Base-by-base conservation (phyloP, 192 early-diverging fungal species). In the Gonapodya prolifera region DNA sequence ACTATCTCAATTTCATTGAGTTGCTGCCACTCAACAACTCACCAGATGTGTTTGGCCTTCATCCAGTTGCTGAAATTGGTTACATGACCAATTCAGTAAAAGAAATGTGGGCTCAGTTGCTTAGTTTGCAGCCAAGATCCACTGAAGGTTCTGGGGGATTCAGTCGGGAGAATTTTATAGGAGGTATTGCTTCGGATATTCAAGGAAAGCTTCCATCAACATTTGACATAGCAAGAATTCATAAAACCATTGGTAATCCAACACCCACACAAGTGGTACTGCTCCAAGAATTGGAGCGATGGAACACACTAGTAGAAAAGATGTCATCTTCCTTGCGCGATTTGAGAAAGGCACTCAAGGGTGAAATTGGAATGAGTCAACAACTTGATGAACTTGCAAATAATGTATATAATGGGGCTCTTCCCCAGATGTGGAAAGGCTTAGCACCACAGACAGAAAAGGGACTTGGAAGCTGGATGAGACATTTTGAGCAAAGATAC, bases 51-150 rank as follows among this genome's bases (percentile, higher is more conserved):
- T 87, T 90, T 83, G 88, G 88, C 1, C 81, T 89, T 34, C 88
- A 89, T 78, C 87, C 88, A 1, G 88, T 88, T 78, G 88, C 88
- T 13, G 88, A 89, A 80, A 89, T 89, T 75, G 88, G 88, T 13
- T 89, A 89, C 69, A 79, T 89, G 2, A 89, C 87, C 0, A 86
- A 81, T 1, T 86, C 88, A 71, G 88, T 89, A 2, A 86, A 88
- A 77, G 87, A 88, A 75, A 90, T 90, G 86, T 90, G 89, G 89
- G 80, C 78, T 1, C 87, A 90, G 77, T 79, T 90, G 1, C 84
- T 90, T 35, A 85, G 85, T 2, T 79, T 90, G 76, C 89, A 90
- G 75, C 89, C 89, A 0, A 78, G 89, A 35, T 85, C 86, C 1
- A 70, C 86, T 31, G 89, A 89, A 61, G 86, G 86, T 23, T 82